Percentiles rank a stretch among this genome's conserved stretches.
Evolutionary conservation across 2,329 filamentous ascomycete species (phyloP).

Genomic region (Ophiostoma ulmi): DNA sequence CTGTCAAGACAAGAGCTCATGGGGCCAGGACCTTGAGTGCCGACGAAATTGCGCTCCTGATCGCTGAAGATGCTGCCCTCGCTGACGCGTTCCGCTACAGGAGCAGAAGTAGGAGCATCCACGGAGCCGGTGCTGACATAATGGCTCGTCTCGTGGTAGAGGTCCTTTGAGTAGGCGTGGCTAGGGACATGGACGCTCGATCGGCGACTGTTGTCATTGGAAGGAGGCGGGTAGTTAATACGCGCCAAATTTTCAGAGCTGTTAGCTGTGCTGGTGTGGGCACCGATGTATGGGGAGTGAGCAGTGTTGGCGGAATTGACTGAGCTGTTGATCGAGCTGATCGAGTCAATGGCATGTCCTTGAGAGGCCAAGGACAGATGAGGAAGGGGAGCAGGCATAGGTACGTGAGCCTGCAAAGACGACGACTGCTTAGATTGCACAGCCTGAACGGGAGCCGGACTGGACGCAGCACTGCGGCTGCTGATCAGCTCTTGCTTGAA

Average conservation of each 20-base stretch:
- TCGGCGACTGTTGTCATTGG: not conserved
- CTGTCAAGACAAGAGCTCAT: slow-evolving; percentile 16
- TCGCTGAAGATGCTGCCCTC: slow-evolving; percentile 20
- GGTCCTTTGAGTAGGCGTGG: not conserved
- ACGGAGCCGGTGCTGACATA: not conserved
- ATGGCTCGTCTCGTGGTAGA: not conserved
- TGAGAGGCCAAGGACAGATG: not conserved
- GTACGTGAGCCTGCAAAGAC: not conserved
- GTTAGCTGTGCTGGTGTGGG: not conserved
- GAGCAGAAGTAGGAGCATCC: not conserved
- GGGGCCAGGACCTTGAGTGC: slow-evolving; percentile 16
- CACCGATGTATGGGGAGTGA: not conserved
- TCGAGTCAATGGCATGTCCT: not conserved
- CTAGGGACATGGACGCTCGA: not conserved
- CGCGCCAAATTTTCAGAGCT: slow-evolving; percentile 5
- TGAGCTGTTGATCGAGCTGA: too few relatives aligned
- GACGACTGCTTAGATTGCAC: not conserved
- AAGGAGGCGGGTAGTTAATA: not conserved
- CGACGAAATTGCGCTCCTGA: slow-evolving; percentile 18
- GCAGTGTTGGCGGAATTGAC: not conserved
- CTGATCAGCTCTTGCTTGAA: not conserved
- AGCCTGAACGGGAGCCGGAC: slow-evolving; percentile 1
- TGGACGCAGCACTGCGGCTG: slow-evolving; percentile 15
- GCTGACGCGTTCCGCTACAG: not conserved
- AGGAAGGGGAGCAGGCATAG: not conserved